These are phyloP conservation scores for Gynandropsis gynandra DNA, from an alignment of 345 rosid species.

Conservation along the genomic window DNA sequence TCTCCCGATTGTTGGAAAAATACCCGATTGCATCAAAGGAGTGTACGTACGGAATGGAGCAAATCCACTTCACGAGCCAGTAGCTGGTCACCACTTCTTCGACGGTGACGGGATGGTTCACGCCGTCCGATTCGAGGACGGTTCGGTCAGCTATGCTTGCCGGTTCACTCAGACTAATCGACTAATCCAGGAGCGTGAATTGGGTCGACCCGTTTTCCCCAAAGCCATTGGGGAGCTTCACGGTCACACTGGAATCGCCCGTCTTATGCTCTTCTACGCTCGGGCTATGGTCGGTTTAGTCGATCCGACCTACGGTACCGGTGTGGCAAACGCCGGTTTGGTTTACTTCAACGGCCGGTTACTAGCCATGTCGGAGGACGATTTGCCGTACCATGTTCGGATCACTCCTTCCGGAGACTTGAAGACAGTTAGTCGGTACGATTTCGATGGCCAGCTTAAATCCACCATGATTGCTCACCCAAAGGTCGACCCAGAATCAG, in stretches of 20 bases:
- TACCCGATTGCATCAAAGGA: conserved; percentile 48
- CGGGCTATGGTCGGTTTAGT: conserved; percentile 42
- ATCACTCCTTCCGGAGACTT: conserved; percentile 44
- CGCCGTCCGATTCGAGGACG: conserved; percentile 38
- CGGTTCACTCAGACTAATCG: conserved; percentile 56
- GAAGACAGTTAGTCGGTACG: conserved; percentile 39
- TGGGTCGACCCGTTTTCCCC: conserved; percentile 55
- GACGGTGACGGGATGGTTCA: conserved; percentile 78
- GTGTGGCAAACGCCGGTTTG: conserved; percentile 63
- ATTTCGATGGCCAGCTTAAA: conserved; percentile 39
- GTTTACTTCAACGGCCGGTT: conserved; percentile 48
- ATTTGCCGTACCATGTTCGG: conserved; percentile 52
- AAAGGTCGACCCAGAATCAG: conserved; percentile 45
- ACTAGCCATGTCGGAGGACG: conserved; percentile 68
- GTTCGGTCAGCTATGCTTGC: conserved; percentile 46
- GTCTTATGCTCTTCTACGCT: conserved; percentile 49
- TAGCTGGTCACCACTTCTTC: conserved; percentile 62
- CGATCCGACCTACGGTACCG: conserved; percentile 48
- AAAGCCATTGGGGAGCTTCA: conserved; percentile 71
- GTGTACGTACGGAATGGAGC: conserved; percentile 59
- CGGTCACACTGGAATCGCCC: conserved; percentile 60
- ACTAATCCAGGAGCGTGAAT: conserved; percentile 40
- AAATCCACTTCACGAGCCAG: conserved; percentile 56
- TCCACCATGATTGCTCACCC: conserved; percentile 71
- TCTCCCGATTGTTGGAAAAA: conserved; percentile 40